Conservation (phyloP, 257 asterid species). For the Fraxinus anomala region DNA sequence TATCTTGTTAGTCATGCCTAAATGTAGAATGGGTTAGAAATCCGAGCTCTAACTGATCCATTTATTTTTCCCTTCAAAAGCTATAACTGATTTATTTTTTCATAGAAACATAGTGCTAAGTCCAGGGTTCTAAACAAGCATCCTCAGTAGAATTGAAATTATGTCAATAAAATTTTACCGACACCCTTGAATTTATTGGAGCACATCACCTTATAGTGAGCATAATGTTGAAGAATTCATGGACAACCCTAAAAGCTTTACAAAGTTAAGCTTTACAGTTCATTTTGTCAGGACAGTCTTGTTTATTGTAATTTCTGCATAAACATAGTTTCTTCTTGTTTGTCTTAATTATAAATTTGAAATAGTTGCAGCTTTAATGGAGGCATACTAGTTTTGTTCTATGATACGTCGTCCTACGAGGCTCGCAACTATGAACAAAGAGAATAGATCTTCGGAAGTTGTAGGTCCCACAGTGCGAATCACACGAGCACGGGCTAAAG, state of each 20-base stretch:
- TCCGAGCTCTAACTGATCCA: background rate
- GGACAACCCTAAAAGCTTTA: background rate
- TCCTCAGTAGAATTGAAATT: background rate
- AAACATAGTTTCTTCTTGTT: background rate
- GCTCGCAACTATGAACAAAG: slow-evolving; percentile 56
- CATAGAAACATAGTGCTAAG: background rate
- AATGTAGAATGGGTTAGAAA: background rate
- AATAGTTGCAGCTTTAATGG: slow-evolving; percentile 50
- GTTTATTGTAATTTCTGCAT: slow-evolving; percentile 18
- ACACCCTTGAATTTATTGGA: background rate
- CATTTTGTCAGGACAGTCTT: slow-evolving; percentile 5
- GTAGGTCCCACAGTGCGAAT: slow-evolving; percentile 50
- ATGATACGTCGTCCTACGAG: slow-evolving; percentile 35
- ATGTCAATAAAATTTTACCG: background rate
- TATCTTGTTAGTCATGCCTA: background rate
- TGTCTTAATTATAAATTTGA: slow-evolving; percentile 27
- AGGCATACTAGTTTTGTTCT: slow-evolving; percentile 34
- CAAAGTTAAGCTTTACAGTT: slow-evolving; percentile 10
- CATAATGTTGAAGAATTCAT: background rate
- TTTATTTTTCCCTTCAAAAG: background rate
- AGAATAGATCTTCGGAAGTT: slow-evolving; percentile 49
- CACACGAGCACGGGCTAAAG: slow-evolving; percentile 81
- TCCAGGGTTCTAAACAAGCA: background rate
- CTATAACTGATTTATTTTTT: background rate
- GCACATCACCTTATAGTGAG: background rate